Conservation (phyloP, 805 yeast species). For the Dipodascus albidus region DNA sequence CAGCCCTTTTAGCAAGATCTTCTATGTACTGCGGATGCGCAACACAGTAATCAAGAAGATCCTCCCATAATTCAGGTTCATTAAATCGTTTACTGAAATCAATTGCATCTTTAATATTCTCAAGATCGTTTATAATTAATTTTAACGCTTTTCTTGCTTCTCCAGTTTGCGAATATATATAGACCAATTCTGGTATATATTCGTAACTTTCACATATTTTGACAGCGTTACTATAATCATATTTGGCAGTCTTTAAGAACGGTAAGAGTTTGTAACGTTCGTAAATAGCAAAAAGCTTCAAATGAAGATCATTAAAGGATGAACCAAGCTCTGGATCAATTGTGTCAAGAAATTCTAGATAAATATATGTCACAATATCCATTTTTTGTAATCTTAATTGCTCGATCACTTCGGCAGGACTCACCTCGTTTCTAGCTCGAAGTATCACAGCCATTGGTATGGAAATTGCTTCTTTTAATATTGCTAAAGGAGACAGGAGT, state of each 20-base stretch:
- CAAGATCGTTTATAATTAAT: constrained; percentile 65
- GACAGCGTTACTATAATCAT: constrained; percentile 62
- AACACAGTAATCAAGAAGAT: constrained; percentile 58
- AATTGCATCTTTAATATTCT: constrained; percentile 74
- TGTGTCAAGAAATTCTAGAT: constrained; percentile 44
- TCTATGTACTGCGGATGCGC: constrained; percentile 63
- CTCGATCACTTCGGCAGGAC: constrained; percentile 40
- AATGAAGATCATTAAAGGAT: constrained; percentile 55
- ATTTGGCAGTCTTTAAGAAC: constrained; percentile 46
- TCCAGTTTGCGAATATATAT: constrained; percentile 71
- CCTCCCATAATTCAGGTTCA: constrained; percentile 73
- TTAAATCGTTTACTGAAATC: constrained; percentile 59
- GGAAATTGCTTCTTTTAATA: constrained; percentile 29
- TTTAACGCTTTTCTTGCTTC: constrained; percentile 63
- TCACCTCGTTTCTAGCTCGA: constrained; percentile 51
- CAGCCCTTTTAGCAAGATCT: constrained; percentile 43
- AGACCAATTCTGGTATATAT: constrained; percentile 63
- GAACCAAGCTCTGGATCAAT: constrained; percentile 45
- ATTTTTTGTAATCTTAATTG: constrained; percentile 25
- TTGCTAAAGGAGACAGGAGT: constrained; percentile 30
- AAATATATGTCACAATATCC: constrained; percentile 46
- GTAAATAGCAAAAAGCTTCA: constrained; percentile 52
- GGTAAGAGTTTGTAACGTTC: constrained; percentile 42
- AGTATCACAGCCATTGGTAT: constrained; percentile 45
- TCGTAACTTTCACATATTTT: constrained; percentile 43